phyloP scores from a whole-genome alignment of 331 rosid genomes.

The Malus hybrid region DNA sequence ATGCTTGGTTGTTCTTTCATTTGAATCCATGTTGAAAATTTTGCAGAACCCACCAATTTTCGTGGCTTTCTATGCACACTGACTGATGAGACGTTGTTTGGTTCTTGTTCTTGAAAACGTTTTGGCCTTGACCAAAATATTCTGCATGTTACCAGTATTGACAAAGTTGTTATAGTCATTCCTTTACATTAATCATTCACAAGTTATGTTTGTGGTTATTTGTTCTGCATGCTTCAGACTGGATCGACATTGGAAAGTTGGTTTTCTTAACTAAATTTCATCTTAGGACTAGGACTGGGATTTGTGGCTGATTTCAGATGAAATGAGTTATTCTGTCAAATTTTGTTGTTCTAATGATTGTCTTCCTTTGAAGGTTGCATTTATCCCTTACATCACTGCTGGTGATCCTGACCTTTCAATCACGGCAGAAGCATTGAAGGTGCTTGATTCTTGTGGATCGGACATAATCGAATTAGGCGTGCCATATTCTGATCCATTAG shows the following conservation, averaged over 20 bases:
- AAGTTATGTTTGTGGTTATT: not conserved
- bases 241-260: not conserved
- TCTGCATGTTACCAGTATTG: not conserved
- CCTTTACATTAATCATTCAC: not conserved
- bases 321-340: not conserved
- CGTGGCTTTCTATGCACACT: not conserved
- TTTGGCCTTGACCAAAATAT: not conserved
- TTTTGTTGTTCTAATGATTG: slow-evolving; percentile 16
- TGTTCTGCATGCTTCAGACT: not conserved
- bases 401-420: slow-evolving; percentile 96
- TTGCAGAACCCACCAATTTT: not conserved
- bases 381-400: slow-evolving; percentile 86
- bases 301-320: not conserved
- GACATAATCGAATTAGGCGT: slow-evolving; percentile 93
- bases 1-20: not conserved
- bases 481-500: slow-evolving; percentile 95
- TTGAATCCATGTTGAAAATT: not conserved
- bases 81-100: not conserved
- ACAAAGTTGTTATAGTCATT: not conserved
- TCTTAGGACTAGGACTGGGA: not conserved
- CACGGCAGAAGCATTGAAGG: slow-evolving; percentile 85
- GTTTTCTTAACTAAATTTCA: not conserved
- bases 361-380: slow-evolving; percentile 59
- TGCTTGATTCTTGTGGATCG: slow-evolving; percentile 78
- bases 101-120: not conserved